Evolutionary conservation across 2,329 filamentous ascomycete species (phyloP).

Genomic region (Lecanicillium sp.): DNA sequence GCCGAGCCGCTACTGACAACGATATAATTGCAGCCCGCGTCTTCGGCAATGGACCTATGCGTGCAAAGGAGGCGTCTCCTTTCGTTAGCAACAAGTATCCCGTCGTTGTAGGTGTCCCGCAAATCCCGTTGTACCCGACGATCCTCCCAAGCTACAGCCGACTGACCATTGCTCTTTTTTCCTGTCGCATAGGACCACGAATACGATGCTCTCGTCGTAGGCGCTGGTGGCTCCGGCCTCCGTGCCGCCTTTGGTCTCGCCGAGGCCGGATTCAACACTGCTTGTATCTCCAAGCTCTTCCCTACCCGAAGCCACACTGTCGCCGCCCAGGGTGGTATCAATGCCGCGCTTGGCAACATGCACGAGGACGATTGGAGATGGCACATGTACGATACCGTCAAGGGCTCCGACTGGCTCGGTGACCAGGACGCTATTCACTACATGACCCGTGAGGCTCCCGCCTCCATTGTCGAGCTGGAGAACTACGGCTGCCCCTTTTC

Average conservation of each 20-base stretch:
- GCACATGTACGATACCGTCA: constrained; percentile 99
- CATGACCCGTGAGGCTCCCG: constrained; percentile 92
- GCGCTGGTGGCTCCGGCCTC: constrained; percentile 73
- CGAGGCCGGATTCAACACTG: constrained; percentile 83
- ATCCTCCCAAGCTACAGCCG: not conserved
- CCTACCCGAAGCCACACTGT: constrained; percentile 81
- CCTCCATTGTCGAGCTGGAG: constrained; percentile 88
- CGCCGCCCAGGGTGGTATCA: constrained; percentile 76
- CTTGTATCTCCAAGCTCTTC: constrained; percentile 81
- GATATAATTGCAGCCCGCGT: constrained; percentile 57
- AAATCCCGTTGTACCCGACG: not conserved
- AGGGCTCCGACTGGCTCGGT: constrained; percentile 94
- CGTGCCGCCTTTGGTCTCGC: constrained; percentile 79
- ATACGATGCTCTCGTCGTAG: constrained; percentile 94
- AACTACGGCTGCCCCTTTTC: constrained; percentile 97
- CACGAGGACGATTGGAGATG: constrained; percentile 97
- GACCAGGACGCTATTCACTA: constrained; percentile 98
- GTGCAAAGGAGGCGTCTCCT: constrained; percentile 86
- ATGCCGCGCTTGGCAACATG: constrained; percentile 88
- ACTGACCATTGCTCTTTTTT: constrained; percentile 14
- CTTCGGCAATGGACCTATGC: constrained; percentile 74
- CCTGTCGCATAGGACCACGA: constrained; percentile 73
- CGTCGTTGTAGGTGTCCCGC: constrained; percentile 63
- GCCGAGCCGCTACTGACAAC: constrained; percentile 3
- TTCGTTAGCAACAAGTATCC: constrained; percentile 87